Evolutionary conservation across 768 basidiomycete species (phyloP).

Genomic region (Termitomyces heimii): DNA sequence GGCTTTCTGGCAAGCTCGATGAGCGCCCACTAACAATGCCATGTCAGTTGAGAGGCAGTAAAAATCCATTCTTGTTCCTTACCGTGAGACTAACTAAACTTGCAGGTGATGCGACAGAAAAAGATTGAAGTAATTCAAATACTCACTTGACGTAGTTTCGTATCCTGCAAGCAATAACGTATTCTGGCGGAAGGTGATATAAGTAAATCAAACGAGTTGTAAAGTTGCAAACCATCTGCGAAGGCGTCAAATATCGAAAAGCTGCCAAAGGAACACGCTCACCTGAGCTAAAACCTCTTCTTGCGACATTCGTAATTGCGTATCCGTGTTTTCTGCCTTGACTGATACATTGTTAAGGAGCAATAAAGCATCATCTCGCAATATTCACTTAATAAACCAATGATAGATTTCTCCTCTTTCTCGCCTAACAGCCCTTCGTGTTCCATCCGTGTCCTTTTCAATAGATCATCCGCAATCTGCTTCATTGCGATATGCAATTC

Average conservation of each 20-base stretch:
- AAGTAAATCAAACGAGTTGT: neutral
- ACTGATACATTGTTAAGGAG: constrained; percentile 18
- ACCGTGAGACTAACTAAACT: constrained; percentile 31
- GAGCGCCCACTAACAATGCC: constrained; percentile 41
- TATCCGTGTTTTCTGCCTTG: constrained; percentile 24
- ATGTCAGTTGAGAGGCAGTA: neutral
- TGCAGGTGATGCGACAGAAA: neutral
- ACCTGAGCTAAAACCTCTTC: constrained; percentile 39
- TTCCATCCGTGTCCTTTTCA: constrained; percentile 29
- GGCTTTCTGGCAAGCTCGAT: constrained; percentile 45
- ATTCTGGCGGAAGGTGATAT: constrained; percentile 18
- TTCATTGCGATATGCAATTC: constrained; percentile 28
- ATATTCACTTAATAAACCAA: constrained; percentile 11
- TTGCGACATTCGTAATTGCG: constrained; percentile 24
- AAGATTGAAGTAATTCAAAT: neutral
- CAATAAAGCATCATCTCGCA: neutral
- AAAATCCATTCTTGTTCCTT: neutral
- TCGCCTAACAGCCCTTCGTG: constrained; percentile 19
- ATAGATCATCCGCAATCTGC: constrained; percentile 31
- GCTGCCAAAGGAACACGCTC: neutral
- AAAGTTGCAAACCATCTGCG: constrained; percentile 9
- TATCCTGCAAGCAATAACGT: constrained; percentile 37
- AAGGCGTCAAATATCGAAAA: neutral
- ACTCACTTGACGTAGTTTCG: constrained; percentile 47
- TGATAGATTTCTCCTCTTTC: constrained; percentile 26